Evolutionary conservation across 345 rosid genomes (phyloP), one percentile per base, ranked within the genome.

Genomic region (Adansonia digitata): DNA sequence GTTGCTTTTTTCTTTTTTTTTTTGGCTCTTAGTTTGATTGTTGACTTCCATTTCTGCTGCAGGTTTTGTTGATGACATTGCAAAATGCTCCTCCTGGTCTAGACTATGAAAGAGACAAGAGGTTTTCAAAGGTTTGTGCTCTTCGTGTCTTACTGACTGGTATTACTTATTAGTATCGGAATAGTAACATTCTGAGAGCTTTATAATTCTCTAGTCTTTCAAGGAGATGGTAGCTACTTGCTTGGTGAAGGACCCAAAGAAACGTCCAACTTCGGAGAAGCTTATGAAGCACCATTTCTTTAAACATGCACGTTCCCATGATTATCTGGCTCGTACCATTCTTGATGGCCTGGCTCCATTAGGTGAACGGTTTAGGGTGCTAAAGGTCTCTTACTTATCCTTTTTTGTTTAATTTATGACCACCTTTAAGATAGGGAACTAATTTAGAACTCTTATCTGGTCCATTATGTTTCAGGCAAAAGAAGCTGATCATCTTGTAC

Each of bases 81-180:
- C 99, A 95, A 85, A 95, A 93, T 84, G 98, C 99, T 68, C 98
- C 99, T 77, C 99, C 99, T 22, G 99, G 99, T 56, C 97, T 95
- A 66, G 99, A 95, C 80, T 95, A 95, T 79, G 99, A 95, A 84
- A 93, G 99, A 79, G 98, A 95, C 82, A 91, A 76, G 86, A 88
- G 89, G 85, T 95, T 95, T 83, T 92, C 98, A 55, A 93, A 93
- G 92, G 99, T 93, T 76, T 57, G 81, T 84, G 78, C 73, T 72
- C 43, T 48, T 46, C 17, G 63, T 29, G 39, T 71, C 40, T 67
- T 66, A 18, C 17, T 75, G 71, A 75, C 73, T 77, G 52, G 17
- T 55, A 51, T 63, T 35, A 12, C 69, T 73, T 51, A 18, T 81
- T 61, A 81, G 69, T 74, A 45, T 72, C 69, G 46, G 29, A n/a